phyloP scores from a whole-genome alignment of 192 early-diverging fungal species.

The Podila clonocystis region DNA sequence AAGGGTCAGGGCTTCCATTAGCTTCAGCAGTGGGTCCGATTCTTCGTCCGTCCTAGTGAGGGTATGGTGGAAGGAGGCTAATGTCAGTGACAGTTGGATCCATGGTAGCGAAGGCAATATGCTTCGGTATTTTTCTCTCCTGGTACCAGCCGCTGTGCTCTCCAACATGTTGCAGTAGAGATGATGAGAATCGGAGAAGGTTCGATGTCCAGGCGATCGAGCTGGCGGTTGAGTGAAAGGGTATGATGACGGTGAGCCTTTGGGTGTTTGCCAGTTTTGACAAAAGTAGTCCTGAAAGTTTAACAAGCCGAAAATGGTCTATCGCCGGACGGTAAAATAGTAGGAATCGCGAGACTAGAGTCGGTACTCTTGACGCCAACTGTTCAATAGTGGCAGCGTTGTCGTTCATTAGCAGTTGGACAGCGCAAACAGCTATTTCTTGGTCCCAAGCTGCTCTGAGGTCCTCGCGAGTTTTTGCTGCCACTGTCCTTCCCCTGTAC shows the following conservation, averaged over 20 bases:
- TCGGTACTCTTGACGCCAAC: slow-evolving; percentile 2
- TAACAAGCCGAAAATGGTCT: slow-evolving; percentile 29
- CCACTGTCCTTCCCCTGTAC: slow-evolving; percentile 62
- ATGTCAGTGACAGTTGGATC: no score
- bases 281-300: slow-evolving; percentile 36
- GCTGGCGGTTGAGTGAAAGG: slow-evolving; percentile 1
- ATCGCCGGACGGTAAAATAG: slow-evolving; percentile 54
- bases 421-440: background rate
- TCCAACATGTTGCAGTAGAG: slow-evolving; percentile 25
- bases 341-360: slow-evolving; percentile 35
- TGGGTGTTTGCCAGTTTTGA: background rate
- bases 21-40: background rate
- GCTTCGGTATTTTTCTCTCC: background rate
- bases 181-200: slow-evolving; percentile 22
- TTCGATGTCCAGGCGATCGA: slow-evolving; percentile 5
- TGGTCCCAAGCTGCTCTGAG: slow-evolving; percentile 54
- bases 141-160: background rate
- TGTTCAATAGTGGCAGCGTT: slow-evolving; percentile 2
- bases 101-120: no score
- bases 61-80: background rate
- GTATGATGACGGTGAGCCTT: slow-evolving; percentile 3
- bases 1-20: slow-evolving; percentile 1
- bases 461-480: slow-evolving; percentile 25
- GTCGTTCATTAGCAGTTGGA: background rate
- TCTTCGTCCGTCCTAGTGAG: background rate